Conservation (phyloP, 148 eudicot genomes). For the Nepenthes gracilis region DNA sequence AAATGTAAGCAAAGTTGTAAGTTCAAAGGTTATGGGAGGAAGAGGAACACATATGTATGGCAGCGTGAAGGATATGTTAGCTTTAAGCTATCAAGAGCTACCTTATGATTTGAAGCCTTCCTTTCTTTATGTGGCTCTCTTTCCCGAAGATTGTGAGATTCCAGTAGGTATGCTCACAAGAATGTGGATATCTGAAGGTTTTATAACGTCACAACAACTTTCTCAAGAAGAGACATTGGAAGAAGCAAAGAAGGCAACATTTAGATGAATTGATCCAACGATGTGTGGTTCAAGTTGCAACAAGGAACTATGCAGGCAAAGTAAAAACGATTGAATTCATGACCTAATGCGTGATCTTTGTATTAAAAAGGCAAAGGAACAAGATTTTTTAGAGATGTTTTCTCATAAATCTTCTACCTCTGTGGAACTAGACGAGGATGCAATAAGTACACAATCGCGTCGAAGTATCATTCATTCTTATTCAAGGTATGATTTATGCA, state of each 20-base stretch:
- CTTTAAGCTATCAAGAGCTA: conserved; percentile 14
- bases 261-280: conserved; percentile 17
- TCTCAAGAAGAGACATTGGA: conserved; percentile 7
- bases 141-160: conserved; percentile 14
- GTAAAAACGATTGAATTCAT: conserved; percentile 14
- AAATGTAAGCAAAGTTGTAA: conserved; percentile 2
- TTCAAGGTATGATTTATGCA: not conserved
- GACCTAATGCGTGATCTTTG: conserved; percentile 30
- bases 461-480: not conserved
- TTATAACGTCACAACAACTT: not conserved
- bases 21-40: conserved; percentile 5
- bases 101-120: conserved; percentile 14
- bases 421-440: not conserved
- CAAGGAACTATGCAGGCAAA: conserved; percentile 10
- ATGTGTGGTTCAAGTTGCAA: conserved; percentile 19
- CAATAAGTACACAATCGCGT: not conserved
- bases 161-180: conserved; percentile 5
- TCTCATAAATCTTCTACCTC: not conserved
- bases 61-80: conserved; percentile 7
- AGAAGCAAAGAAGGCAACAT: conserved; percentile 8
- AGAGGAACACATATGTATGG: conserved; percentile 8
- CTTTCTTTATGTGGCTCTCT: conserved; percentile 19
- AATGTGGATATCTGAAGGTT: conserved; percentile 22
- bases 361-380: conserved; percentile 12
- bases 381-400: conserved; percentile 7